Conservation (phyloP, 2,329 filamentous ascomycete species). For the Lecanicillium sp. region DNA sequence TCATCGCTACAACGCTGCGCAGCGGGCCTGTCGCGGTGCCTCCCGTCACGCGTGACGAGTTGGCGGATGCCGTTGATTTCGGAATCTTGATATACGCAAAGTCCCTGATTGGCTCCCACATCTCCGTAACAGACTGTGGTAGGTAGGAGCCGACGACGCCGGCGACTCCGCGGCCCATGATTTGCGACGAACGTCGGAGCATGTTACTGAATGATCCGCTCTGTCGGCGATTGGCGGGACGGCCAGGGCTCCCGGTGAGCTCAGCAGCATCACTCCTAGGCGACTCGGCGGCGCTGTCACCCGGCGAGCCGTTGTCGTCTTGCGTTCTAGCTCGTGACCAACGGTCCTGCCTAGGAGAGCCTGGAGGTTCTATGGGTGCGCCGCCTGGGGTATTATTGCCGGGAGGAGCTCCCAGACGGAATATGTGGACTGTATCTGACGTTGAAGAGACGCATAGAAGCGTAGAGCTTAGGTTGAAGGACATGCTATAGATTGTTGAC, state of each 20-base stretch:
- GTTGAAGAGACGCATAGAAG: slow-evolving; percentile 92
- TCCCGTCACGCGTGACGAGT: slow-evolving; percentile 15
- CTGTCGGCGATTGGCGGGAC: slow-evolving; percentile 32
- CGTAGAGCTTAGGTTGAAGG: slow-evolving; percentile 90
- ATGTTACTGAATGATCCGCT: slow-evolving; percentile 84
- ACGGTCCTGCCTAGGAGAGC: slow-evolving; percentile 38
- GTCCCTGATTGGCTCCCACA: slow-evolving; percentile 92
- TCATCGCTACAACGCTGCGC: slow-evolving; percentile 94
- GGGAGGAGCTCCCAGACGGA: slow-evolving; percentile 59
- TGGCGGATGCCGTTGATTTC: slow-evolving; percentile 32
- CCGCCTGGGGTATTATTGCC: slow-evolving; percentile 26
- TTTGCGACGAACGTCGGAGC: slow-evolving; percentile 87
- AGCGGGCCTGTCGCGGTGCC: slow-evolving; percentile 43
- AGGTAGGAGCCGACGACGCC: slow-evolving; percentile 87
- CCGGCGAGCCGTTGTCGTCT: slow-evolving; percentile 33
- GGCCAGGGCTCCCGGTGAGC: slow-evolving; percentile 17
- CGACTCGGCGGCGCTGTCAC: slow-evolving; percentile 42
- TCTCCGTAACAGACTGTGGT: slow-evolving; percentile 88
- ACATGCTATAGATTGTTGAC: slow-evolving; percentile 96
- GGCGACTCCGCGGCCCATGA: slow-evolving; percentile 81
- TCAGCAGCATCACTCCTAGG: slow-evolving; percentile 41
- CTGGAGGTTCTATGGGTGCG: slow-evolving; percentile 27
- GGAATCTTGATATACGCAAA: slow-evolving; percentile 96
- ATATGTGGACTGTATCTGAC: slow-evolving; percentile 94
- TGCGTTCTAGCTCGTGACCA: slow-evolving; percentile 45